These are phyloP conservation scores for Amaranthus cruentus DNA, from an alignment of 148 eudicot genomes.

Conservation along the genomic window DNA sequence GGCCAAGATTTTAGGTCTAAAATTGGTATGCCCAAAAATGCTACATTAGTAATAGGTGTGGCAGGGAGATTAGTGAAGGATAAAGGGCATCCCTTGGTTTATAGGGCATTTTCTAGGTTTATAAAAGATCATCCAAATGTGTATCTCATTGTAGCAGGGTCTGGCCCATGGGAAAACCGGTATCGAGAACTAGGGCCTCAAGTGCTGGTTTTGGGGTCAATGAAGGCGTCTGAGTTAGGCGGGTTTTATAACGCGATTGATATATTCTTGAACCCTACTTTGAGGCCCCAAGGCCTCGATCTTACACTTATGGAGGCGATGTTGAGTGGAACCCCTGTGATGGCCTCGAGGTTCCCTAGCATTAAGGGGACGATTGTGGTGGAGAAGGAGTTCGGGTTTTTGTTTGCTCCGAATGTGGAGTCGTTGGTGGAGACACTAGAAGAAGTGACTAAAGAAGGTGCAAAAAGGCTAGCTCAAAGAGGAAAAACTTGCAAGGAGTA, in stretches of 20 bases:
- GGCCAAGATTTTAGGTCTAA: slow-evolving; percentile 50
- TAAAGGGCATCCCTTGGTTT: slow-evolving; percentile 67
- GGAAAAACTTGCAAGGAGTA: slow-evolving; percentile 56
- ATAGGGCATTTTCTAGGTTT: slow-evolving; percentile 51
- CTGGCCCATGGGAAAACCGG: slow-evolving; percentile 80
- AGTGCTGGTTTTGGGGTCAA: slow-evolving; percentile 63
- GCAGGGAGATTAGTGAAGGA: slow-evolving; percentile 79
- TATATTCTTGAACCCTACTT: slow-evolving; percentile 69
- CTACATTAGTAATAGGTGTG: slow-evolving; percentile 58
- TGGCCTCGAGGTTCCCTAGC: slow-evolving; percentile 83
- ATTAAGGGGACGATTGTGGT: slow-evolving; percentile 81
- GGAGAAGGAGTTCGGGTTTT: slow-evolving; percentile 66
- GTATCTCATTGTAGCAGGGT: slow-evolving; percentile 64
- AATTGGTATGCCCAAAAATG: slow-evolving; percentile 55
- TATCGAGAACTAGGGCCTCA: slow-evolving; percentile 65
- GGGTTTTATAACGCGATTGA: slow-evolving; percentile 73
- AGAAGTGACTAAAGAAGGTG: slow-evolving; percentile 54
- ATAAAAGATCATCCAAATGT: slow-evolving; percentile 40
- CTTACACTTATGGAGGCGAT: slow-evolving; percentile 80
- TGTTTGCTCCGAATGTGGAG: slow-evolving; percentile 80
- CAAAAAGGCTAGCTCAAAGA: slow-evolving; percentile 42
- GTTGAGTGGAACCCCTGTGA: slow-evolving; percentile 77
- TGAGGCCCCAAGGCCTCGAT: slow-evolving; percentile 80
- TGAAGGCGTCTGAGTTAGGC: slow-evolving; percentile 64
- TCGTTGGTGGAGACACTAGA: slow-evolving; percentile 57